A percentile compares a stretch with the other conserved stretches of the same genome.
Evolutionary conservation across 1,284 basidiomycete genomes (phyloP).

Genomic region (Ceraceosorus guamensis): DNA sequence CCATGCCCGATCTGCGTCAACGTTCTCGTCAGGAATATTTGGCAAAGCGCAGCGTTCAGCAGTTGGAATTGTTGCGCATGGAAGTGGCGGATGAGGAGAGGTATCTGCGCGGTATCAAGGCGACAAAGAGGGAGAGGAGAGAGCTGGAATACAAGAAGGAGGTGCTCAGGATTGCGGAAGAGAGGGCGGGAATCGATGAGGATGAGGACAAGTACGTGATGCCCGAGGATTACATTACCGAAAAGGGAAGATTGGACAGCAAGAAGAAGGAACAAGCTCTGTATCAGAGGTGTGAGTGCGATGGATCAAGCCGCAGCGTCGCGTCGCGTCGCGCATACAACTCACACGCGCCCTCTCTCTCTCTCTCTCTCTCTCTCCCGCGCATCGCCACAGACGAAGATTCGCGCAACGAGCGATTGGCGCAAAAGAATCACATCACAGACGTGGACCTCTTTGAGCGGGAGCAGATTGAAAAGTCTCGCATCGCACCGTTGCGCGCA

Average conservation of each 20-base stretch:
- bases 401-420: constrained; percentile 57
- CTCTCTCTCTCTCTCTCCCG: constrained; percentile 1
- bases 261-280: constrained; percentile 91
- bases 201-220: constrained; percentile 31
- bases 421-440: constrained; percentile 70
- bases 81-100: constrained; percentile 57
- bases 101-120: constrained; percentile 44
- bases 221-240: constrained; percentile 78
- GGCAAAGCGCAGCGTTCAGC: constrained; percentile 88
- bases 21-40: constrained; percentile 75
- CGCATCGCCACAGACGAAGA: constrained; percentile 62
- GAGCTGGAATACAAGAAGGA: constrained; percentile 90
- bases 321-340: neutral
- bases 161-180: constrained; percentile 82
- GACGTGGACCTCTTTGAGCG: constrained; percentile 88
- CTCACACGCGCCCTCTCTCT: neutral
- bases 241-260: constrained; percentile 95
- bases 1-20: constrained; percentile 36
- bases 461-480: constrained; percentile 74
- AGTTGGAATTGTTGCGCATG: constrained; percentile 83
- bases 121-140: constrained; percentile 72
- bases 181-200: constrained; percentile 87
- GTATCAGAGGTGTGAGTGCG: constrained; percentile 64
- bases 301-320: no score
- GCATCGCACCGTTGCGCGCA: no score